phyloP scores from a whole-genome alignment of 2,329 filamentous ascomycete genomes.

The Metarhizium guizhouense region DNA sequence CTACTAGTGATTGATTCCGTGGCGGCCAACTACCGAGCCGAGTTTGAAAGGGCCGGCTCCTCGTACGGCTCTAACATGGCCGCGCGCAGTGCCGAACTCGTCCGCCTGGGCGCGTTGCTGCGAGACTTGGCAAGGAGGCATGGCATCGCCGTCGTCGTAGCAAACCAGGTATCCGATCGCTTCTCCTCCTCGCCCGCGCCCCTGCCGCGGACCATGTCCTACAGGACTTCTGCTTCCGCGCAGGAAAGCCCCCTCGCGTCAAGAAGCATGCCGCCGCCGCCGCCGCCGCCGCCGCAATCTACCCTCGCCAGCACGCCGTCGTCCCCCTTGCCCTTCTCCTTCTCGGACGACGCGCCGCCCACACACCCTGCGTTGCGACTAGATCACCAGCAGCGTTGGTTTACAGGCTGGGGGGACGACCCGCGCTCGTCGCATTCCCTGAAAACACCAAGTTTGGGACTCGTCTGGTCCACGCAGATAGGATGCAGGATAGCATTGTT shows the following conservation, averaged over 20 bases:
- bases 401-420: constrained; percentile 88
- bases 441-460: constrained; percentile 80
- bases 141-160: constrained; percentile 76
- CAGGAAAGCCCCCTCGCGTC: constrained; percentile 44
- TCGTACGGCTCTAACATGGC: constrained; percentile 52
- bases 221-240: constrained; percentile 2
- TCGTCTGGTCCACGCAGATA: constrained; percentile 88
- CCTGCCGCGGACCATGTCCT: background rate
- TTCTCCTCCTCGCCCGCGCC: constrained; percentile 38
- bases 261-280: constrained; percentile 26
- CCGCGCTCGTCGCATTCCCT: constrained; percentile 35
- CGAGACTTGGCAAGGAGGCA: constrained; percentile 66
- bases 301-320: constrained; percentile 22
- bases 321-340: constrained; percentile 29
- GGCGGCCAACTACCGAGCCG: constrained; percentile 89
- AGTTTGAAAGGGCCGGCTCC: constrained; percentile 58
- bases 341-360: constrained; percentile 20
- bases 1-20: constrained; percentile 85
- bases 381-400: constrained; percentile 88
- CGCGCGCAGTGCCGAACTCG: constrained; percentile 65
- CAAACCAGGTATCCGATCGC: constrained; percentile 91
- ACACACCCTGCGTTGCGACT: constrained; percentile 54
- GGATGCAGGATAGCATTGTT: constrained; percentile 73
- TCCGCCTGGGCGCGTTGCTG: constrained; percentile 66
- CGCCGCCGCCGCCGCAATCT: constrained; percentile 17